Evolutionary conservation across 371 early-diverging fungal genomes (phyloP).

Genomic region (Circinella umbellata): DNA sequence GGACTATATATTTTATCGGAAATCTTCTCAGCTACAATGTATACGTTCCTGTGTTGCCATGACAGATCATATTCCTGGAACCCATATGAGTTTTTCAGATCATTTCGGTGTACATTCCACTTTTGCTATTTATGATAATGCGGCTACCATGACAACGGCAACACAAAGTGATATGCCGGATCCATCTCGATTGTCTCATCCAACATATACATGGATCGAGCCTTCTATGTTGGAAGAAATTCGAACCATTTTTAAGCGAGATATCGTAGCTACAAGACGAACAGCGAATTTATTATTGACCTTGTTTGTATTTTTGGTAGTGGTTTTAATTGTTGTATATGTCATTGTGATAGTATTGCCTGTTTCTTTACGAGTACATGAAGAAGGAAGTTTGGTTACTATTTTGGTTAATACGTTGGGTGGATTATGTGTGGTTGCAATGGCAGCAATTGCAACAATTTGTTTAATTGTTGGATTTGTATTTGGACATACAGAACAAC

Average conservation of each 20-base stretch:
- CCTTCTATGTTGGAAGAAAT: conserved; percentile 22
- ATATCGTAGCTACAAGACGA: conserved; percentile 20
- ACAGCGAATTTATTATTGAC: conserved; percentile 25
- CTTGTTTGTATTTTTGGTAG: conserved; percentile 13
- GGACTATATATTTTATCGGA: conserved; percentile 63
- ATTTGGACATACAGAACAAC: conserved; percentile 43
- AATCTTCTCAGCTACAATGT: conserved; percentile 47
- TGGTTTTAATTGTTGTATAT: conserved; percentile 24
- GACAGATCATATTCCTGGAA: conserved; percentile 44
- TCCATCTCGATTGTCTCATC: conserved; percentile 18
- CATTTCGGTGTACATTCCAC: conserved; percentile 63
- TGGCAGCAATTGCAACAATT: conserved; percentile 23
- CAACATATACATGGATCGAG: conserved; percentile 23
- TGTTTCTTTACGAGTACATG: neutral
- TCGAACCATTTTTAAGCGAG: conserved; percentile 20
- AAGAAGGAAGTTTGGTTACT: conserved; percentile 1
- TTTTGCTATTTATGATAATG: conserved; percentile 29
- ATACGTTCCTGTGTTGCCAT: conserved; percentile 44
- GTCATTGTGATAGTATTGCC: conserved; percentile 20
- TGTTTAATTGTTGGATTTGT: conserved; percentile 52
- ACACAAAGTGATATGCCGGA: neutral
- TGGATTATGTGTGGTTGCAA: conserved; percentile 22
- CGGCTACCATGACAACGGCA: neutral
- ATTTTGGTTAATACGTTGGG: conserved; percentile 19
- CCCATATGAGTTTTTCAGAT: conserved; percentile 55